Percentiles rank a stretch among this genome's conserved stretches.
phyloP scores from a whole-genome alignment of 495 filamentous ascomycete species.

The Rusavskia elegans region DNA sequence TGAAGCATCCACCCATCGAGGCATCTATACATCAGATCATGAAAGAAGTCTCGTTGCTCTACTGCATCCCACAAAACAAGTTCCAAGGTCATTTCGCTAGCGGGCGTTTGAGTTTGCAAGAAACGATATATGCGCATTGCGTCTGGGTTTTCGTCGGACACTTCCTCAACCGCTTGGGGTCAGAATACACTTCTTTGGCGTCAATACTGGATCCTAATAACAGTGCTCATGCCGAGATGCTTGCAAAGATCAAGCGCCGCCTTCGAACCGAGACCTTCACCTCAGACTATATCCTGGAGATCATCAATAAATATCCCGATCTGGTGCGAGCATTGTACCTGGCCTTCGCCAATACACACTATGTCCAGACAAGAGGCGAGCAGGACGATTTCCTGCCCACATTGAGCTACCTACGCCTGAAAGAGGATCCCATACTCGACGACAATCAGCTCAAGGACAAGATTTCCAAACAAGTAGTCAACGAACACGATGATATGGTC shows the following conservation, averaged over 20 bases:
- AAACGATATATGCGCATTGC: conserved; percentile 93
- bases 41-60: conserved; percentile 91
- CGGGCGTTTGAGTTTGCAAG: conserved; percentile 84
- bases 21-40: conserved; percentile 97
- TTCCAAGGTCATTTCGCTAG: conserved; percentile 77
- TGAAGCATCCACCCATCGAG: conserved; percentile 63
- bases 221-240: conserved; percentile 72
- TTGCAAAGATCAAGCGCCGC: conserved; percentile 90
- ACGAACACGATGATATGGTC: conserved; percentile 96
- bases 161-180: conserved; percentile 87
- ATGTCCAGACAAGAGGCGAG: conserved; percentile 63
- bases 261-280: conserved; percentile 95
- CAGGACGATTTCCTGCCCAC: conserved; percentile 70
- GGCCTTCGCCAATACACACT: conserved; percentile 80
- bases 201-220: conserved; percentile 69
- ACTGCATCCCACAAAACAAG: conserved; percentile 95
- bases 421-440: conserved; percentile 61
- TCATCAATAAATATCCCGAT: conserved; percentile 81
- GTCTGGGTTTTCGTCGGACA: conserved; percentile 95
- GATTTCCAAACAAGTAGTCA: conserved; percentile 66
- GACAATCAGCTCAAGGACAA: conserved; percentile 62
- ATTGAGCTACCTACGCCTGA: conserved; percentile 57
- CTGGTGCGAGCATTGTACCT: conserved; percentile 81
- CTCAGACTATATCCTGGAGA: conserved; percentile 91
- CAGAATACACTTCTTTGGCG: conserved; percentile 75